Base-by-base conservation (phyloP, 139 green algal species). In the Trebouxia sp. region DNA sequence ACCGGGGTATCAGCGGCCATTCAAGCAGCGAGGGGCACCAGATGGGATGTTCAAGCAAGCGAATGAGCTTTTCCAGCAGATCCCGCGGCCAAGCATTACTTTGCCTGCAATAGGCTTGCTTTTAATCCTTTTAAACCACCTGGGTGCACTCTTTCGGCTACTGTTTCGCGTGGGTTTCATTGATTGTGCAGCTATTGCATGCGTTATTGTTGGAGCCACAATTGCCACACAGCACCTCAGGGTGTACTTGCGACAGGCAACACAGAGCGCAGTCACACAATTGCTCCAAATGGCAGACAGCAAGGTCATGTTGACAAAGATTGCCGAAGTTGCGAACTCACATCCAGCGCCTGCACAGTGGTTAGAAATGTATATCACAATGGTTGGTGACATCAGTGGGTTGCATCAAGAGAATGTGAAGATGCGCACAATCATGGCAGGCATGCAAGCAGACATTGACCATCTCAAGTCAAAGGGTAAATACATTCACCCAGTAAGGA, bases 361-460 rank as follows among this genome's bases (percentile, higher is more conserved):
- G 58, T 30, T 69, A 22, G 30, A 42, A 7, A 69, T 69, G 58
- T 69, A 69, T 39, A 42, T 20, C 12, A 69, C n/a, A 28, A 69
- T 69, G 58, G 58, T 69, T 69, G 58, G 41, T 39, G 28, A 69
- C 30, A 69, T 69, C 17, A 20, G 11, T 39, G 28, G 28, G 14
- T 30, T 69, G 9, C 30, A 41, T 9, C 28, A 69, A 69, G 58
- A 69, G 2, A 69, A 69, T 41, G 28, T 69, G 7, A 69, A 69
- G 28, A 69, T 69, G 58, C 58, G 58, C 30, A 69, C 58, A 9
- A 69, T 69, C 0, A 69, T 69, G 58, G 30, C 28, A 69, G 58
- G 58, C 58, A 69, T 69, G 58, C 58, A 69, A 39, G 58, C 58
- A n/a, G 58, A 69, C 58, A 69, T 69, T 69, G 58, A 69, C 9